A percentile compares a stretch with the other conserved stretches of the same genome.
These are phyloP conservation scores for Penicillium cosmopolitanum DNA, from an alignment of 495 filamentous ascomycete genomes.

Conservation along the genomic window DNA sequence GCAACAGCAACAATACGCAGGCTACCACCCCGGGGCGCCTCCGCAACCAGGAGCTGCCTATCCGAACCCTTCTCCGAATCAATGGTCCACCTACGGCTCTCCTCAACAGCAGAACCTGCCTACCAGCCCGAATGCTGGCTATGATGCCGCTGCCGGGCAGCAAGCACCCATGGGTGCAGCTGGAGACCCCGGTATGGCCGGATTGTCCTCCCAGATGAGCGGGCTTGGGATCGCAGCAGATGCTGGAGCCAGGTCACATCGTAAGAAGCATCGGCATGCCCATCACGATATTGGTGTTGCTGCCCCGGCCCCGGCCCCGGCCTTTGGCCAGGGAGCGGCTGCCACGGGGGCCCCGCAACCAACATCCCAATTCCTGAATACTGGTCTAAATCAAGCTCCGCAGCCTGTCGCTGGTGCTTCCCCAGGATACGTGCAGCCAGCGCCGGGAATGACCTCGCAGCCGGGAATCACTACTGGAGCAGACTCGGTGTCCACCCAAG, in stretches of 20 bases:
- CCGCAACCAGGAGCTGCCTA: conserved; percentile 61
- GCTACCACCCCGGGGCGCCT: conserved; percentile 53
- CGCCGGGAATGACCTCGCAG: conserved; percentile 59
- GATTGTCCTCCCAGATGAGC: conserved; percentile 85
- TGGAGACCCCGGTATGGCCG: conserved; percentile 53
- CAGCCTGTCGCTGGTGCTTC: conserved; percentile 56
- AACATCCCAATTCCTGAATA: conserved; percentile 72
- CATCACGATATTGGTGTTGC: conserved; percentile 83
- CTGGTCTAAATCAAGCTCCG: conserved; percentile 58
- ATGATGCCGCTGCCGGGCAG: conserved; percentile 33
- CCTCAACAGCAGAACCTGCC: conserved; percentile 34
- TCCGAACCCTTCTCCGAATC: conserved; percentile 39
- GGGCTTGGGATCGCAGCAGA: conserved; percentile 74
- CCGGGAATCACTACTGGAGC: conserved; percentile 48
- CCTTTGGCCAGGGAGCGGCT: conserved; percentile 62
- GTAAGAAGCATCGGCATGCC: conserved; percentile 94
- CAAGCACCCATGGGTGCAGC: conserved; percentile 35
- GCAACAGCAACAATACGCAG: conserved; percentile 45
- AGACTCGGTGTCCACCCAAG: conserved; percentile 62
- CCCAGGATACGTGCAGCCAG: conserved; percentile 34
- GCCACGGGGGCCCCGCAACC: conserved; percentile 56
- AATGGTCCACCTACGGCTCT: conserved; percentile 50
- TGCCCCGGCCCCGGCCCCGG: conserved; percentile 50
- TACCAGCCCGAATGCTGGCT: conserved; percentile 33
- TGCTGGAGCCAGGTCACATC: conserved; percentile 60